Evolutionary conservation across 1,139 yeast genomes (phyloP).

Genomic region (Lodderomyces theae): DNA sequence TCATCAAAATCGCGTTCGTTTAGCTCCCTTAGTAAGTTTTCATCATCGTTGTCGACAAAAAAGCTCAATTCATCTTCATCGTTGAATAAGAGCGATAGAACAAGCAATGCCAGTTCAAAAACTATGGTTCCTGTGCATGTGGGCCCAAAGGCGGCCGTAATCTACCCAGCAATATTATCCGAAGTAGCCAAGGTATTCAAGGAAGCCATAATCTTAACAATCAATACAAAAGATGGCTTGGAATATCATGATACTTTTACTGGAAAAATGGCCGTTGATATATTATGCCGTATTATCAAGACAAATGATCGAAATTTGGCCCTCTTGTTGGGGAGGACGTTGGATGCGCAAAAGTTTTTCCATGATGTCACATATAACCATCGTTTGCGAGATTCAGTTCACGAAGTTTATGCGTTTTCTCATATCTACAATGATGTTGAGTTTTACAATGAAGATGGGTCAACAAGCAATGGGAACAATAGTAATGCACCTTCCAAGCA

Average conservation of each 20-base stretch:
- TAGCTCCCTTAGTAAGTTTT: slow-evolving; percentile 41
- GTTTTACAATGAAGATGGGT: slow-evolving; percentile 33
- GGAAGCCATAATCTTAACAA: slow-evolving; percentile 68
- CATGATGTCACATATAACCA: slow-evolving; percentile 97
- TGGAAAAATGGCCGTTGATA: slow-evolving; percentile 91
- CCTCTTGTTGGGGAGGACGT: slow-evolving; percentile 79
- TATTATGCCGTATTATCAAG: slow-evolving; percentile 76
- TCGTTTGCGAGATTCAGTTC: slow-evolving; percentile 79
- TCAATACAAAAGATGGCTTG: slow-evolving; percentile 88
- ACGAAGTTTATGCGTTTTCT: slow-evolving; percentile 85
- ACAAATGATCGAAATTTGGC: slow-evolving; percentile 93
- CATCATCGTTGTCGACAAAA: slow-evolving; percentile 39
- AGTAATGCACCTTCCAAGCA: slow-evolving; percentile 25
- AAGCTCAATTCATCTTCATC: slow-evolving; percentile 40
- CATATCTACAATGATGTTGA: slow-evolving; percentile 48
- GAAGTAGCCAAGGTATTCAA: slow-evolving; percentile 79
- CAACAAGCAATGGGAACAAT: slow-evolving; percentile 17
- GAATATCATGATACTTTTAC: slow-evolving; percentile 93
- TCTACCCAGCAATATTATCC: slow-evolving; percentile 87
- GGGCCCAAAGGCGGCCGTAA: slow-evolving; percentile 50
- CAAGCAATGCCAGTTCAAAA: slow-evolving; percentile 20
- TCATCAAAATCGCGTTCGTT: slow-evolving; percentile 45
- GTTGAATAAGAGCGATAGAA: slow-evolving; percentile 29
- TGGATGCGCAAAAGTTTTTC: slow-evolving; percentile 91
- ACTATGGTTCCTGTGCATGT: slow-evolving; percentile 22